Conservation (phyloP, 73 alveolate species). For the Loxodes magnus region DNA sequence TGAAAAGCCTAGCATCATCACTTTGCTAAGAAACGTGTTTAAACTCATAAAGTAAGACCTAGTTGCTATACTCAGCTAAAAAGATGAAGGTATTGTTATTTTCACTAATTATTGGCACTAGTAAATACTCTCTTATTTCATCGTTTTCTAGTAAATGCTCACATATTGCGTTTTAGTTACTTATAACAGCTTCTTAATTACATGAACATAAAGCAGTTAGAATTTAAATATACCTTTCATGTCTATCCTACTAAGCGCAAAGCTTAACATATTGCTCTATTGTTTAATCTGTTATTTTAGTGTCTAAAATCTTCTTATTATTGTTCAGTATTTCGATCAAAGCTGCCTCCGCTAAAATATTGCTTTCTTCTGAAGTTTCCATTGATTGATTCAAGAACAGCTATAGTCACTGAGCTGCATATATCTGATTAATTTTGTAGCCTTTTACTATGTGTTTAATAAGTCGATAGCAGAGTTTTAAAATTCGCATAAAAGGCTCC, state of each 20-base stretch:
- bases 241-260: constrained; percentile 19
- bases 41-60: no score
- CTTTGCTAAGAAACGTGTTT: no score
- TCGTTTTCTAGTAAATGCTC: no score
- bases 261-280: constrained; percentile 21
- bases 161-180: no score
- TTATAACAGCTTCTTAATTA: no score
- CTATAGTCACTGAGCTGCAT: constrained; percentile 27
- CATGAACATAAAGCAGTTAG: no score
- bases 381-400: constrained; percentile 25
- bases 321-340: constrained; percentile 22
- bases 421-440: constrained; percentile 17
- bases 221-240: no score
- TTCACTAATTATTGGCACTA: no score
- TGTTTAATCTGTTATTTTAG: constrained; percentile 24
- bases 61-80: no score
- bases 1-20: constrained; percentile 34
- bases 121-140: no score
- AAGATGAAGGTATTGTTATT: no score
- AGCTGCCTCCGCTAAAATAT: constrained; percentile 29
- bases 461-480: constrained; percentile 22
- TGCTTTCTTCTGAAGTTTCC: constrained; percentile 29
- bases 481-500: no score
- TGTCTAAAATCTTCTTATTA: constrained; percentile 26
- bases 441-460: constrained; percentile 23